Evolutionary conservation across 163 green algal genomes (phyloP).

Genomic region (Prototheca cutis): DNA sequence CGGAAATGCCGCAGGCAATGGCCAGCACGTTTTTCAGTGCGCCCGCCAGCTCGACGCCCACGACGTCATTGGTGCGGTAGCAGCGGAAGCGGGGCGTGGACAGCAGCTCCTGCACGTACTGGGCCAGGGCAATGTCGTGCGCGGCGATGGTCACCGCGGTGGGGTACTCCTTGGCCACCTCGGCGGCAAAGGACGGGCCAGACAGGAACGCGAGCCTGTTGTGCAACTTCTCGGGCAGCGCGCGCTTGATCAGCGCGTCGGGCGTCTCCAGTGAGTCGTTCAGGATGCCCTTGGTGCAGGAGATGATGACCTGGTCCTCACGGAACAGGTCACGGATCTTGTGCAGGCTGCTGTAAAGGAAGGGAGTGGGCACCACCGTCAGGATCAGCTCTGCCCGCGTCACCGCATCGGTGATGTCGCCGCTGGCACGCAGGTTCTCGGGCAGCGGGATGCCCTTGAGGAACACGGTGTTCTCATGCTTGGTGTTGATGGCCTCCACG

Average conservation of each 20-base stretch:
- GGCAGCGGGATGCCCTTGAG: conserved; percentile 46
- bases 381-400: conserved; percentile 51
- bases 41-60: conserved; percentile 51
- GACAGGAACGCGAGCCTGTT: conserved; percentile 54
- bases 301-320: conserved; percentile 54
- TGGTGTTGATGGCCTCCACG: conserved; percentile 50
- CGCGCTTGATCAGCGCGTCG: conserved; percentile 55
- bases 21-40: conserved; percentile 66
- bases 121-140: conserved; percentile 45
- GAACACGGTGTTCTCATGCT: conserved; percentile 55
- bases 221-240: conserved; percentile 34
- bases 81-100: conserved; percentile 56
- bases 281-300: conserved; percentile 74
- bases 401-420: conserved; percentile 33
- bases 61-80: conserved; percentile 70
- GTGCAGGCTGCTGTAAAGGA: conserved; percentile 42
- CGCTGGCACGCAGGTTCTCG: conserved; percentile 33
- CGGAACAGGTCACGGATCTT: conserved; percentile 12
- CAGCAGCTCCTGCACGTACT: conserved; percentile 51
- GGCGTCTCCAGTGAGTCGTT: conserved; percentile 70
- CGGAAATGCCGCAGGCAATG: conserved; percentile 66
- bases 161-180: conserved; percentile 48
- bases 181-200: conserved; percentile 71
- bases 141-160: conserved; percentile 52
- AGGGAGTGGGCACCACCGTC: conserved; percentile 74